Evolutionary conservation across 805 yeast genomes (phyloP).

Genomic region (Myxozyma neotropica): DNA sequence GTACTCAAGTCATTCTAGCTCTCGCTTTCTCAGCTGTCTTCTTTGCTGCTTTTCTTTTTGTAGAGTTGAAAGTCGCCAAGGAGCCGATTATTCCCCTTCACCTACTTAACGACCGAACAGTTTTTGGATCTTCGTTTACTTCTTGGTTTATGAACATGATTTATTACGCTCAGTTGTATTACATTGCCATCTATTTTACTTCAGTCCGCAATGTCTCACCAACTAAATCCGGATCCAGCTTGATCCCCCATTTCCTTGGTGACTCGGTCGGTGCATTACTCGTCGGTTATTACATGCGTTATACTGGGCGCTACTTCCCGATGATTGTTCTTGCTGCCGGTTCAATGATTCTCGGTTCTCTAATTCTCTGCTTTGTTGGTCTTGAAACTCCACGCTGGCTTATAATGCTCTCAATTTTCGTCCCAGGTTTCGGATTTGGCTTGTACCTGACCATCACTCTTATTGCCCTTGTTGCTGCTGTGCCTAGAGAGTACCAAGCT

Average conservation of each 20-base stretch:
- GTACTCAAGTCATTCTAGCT: constrained; percentile 46
- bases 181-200: constrained; percentile 68
- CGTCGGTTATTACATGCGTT: constrained; percentile 66
- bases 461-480: constrained; percentile 66
- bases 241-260: constrained; percentile 60
- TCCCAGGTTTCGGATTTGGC: constrained; percentile 62
- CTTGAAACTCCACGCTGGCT: constrained; percentile 13
- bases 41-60: constrained; percentile 50
- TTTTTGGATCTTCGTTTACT: constrained; percentile 64
- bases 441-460: constrained; percentile 59
- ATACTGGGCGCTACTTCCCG: constrained; percentile 52
- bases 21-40: constrained; percentile 42
- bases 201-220: constrained; percentile 57
- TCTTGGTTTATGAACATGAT: constrained; percentile 76
- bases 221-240: constrained; percentile 58
- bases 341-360: constrained; percentile 17
- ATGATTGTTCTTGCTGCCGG: constrained; percentile 31
- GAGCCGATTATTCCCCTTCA: constrained; percentile 72
- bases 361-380: constrained; percentile 23
- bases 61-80: constrained; percentile 54
- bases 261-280: constrained; percentile 67
- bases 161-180: constrained; percentile 62
- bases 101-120: constrained; percentile 59
- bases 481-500: constrained; percentile 61
- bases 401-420: constrained; percentile 40